Percentiles rank a stretch among this genome's conserved stretches.
Conservation (phyloP, 768 basidiomycete genomes). For the Kwoniella sp. region DNA sequence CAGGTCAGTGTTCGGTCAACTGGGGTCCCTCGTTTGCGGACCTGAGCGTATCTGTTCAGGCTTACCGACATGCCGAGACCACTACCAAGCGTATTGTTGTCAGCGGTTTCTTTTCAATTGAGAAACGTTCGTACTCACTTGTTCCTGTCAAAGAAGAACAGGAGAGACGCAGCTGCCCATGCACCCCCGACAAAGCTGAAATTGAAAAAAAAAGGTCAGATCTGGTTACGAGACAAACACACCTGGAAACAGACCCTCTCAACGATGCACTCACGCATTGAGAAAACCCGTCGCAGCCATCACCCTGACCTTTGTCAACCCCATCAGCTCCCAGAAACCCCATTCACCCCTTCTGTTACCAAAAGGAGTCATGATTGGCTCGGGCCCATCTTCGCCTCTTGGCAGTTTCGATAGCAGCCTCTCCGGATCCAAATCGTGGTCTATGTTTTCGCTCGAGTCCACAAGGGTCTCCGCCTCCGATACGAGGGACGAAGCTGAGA, state of each 20-base stretch:
- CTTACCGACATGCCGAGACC: constrained; percentile 51
- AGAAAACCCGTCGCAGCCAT: constrained; percentile 49
- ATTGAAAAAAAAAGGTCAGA: background rate
- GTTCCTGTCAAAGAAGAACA: constrained; percentile 54
- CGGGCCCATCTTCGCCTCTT: constrained; percentile 10
- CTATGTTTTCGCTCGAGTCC: background rate
- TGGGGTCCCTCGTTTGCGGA: background rate
- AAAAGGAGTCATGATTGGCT: background rate
- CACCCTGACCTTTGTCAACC: constrained; percentile 37
- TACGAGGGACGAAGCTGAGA: constrained; percentile 22
- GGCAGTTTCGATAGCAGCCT: constrained; percentile 9
- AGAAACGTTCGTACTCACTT: constrained; percentile 36
- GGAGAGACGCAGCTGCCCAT: constrained; percentile 49
- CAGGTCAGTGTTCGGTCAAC: background rate
- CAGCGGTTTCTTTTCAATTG: background rate
- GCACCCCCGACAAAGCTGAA: constrained; percentile 49
- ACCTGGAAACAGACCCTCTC: background rate
- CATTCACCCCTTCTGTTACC: constrained; percentile 25
- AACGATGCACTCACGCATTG: constrained; percentile 38
- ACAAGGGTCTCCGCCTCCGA: constrained; percentile 50
- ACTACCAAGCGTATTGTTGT: constrained; percentile 27
- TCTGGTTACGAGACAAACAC: too few species aligned
- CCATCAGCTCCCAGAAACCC: constrained; percentile 52
- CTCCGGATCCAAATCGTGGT: background rate
- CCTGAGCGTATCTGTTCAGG: background rate